Percentiles rank a stretch among this genome's conserved stretches.
These are phyloP conservation scores for Chaetomidium leptoderma DNA, from an alignment of 495 filamentous ascomycete species.

Conservation along the genomic window DNA sequence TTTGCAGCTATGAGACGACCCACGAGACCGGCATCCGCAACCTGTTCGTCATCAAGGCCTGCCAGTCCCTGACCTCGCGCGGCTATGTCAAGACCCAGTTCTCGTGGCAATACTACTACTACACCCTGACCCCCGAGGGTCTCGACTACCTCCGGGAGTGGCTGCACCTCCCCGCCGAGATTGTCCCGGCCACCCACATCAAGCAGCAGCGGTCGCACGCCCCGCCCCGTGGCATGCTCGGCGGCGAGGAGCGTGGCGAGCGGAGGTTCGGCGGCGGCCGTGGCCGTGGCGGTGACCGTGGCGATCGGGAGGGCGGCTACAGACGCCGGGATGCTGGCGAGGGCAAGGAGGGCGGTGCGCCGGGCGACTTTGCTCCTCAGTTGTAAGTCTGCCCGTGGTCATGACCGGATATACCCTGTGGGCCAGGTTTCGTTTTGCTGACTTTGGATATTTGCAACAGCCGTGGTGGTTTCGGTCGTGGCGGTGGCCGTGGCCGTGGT, in stretches of 20 bases:
- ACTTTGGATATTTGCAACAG: slow-evolving; percentile 39
- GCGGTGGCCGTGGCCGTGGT: slow-evolving; percentile 70
- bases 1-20: slow-evolving; percentile 35
- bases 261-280: slow-evolving; percentile 63
- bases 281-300: slow-evolving; percentile 63
- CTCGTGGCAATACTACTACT: slow-evolving; percentile 99
- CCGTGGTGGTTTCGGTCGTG: slow-evolving; percentile 92
- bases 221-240: slow-evolving; percentile 97
- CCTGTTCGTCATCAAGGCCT: slow-evolving; percentile 97
- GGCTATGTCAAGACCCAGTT: slow-evolving; percentile 99
- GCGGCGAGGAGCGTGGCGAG: slow-evolving; percentile 82
- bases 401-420: not conserved
- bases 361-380: slow-evolving; percentile 89
- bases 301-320: slow-evolving; percentile 90
- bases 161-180: slow-evolving; percentile 99
- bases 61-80: slow-evolving; percentile 94
- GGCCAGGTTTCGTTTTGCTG: slow-evolving; percentile 18
- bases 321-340: slow-evolving; percentile 80
- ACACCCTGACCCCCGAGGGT: slow-evolving; percentile 98
- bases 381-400: slow-evolving; percentile 55
- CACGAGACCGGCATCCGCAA: slow-evolving; percentile 71
- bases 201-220: slow-evolving; percentile 99
- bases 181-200: slow-evolving; percentile 98
- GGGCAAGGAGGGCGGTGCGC: slow-evolving; percentile 92
- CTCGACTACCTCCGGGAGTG: slow-evolving; percentile 99